Evolutionary conservation across 495 filamentous ascomycete species (phyloP), one percentile per base, ranked within the genome.

Genomic region (Daldinia decipiens): DNA sequence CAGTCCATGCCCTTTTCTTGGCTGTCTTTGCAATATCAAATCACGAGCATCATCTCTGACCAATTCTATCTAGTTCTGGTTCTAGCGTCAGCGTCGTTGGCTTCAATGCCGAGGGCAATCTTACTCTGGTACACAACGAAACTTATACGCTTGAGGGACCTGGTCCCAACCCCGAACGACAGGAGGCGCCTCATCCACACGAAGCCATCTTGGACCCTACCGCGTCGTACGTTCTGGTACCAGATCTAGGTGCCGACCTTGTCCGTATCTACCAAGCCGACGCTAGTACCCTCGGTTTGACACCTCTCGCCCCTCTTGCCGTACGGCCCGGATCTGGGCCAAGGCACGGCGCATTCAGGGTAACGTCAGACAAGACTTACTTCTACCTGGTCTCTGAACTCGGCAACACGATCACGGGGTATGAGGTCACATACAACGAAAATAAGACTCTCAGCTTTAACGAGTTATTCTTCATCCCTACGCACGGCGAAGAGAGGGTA

Each of bases 221-320:
- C 0, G 87, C 83, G 0, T 73, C 80, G 24, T 94, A 87, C 79
- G 71, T 92, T 17, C 66, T 93, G 0, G 82, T 88, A 7, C 90
- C 92, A 9, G 92, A 95, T 63, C 81, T 95, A 5, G 91, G 92
- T 54, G 83, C 88, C 17, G 92, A 95, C 72, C 72, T 89, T n/a
- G 66, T 93, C 47, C 88, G 87, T 59, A 78, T 93, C 43, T 92
- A 87, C 77, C 70, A 73, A 29, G 86, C 90, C 64, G 78, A 88
- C 59, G 76, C 76, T 15, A 51, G 58, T 13, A 83, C 76, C 5
- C 73, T 81, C 31, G 45, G 54, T 8, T 71, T 84, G 66, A 80
- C 75, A 12, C 70, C 78, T 31, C 50, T 78, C 50, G 52, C 71
- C 5, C 74, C 81, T 1, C 72, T 85, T 24, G 13, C 51, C 6